phyloP scores from a whole-genome alignment of 495 filamentous ascomycete species.

The Talaromyces liani region DNA sequence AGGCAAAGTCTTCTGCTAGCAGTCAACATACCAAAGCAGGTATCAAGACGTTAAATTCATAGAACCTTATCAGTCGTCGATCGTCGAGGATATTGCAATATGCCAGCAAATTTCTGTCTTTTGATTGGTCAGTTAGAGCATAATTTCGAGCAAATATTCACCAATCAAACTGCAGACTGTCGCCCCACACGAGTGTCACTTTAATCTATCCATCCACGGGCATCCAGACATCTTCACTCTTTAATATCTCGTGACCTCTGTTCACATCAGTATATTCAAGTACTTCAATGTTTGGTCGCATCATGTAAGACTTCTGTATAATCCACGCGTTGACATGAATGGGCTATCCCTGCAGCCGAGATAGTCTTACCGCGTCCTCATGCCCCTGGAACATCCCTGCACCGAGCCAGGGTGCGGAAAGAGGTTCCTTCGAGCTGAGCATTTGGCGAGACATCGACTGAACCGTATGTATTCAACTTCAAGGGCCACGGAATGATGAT shows the following conservation, averaged over 20 bases:
- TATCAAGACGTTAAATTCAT: background rate
- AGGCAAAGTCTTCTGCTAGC: background rate
- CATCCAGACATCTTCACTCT: background rate
- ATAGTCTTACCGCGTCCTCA: background rate
- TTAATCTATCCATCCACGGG: background rate
- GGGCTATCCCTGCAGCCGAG: background rate
- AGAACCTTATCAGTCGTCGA: background rate
- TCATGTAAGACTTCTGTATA: background rate
- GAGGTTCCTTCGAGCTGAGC: slow-evolving; percentile 6
- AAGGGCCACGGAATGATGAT: background rate
- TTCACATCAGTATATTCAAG: background rate
- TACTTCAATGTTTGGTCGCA: background rate
- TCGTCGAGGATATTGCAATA: background rate
- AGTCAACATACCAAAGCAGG: background rate
- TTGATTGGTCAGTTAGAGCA: background rate
- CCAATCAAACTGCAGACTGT: background rate
- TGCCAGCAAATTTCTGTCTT: background rate
- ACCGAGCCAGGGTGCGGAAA: slow-evolving; percentile 9
- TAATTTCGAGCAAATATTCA: background rate
- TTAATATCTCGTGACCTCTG: background rate
- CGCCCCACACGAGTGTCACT: background rate
- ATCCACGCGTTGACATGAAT: background rate
- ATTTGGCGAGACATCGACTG: slow-evolving; percentile 3
- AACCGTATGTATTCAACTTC: background rate
- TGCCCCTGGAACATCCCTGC: slow-evolving; percentile 6